Evolutionary conservation across 352 stramenopile species (phyloP), one percentile per base, ranked within the genome.

Genomic region (Pythium insidiosum): DNA sequence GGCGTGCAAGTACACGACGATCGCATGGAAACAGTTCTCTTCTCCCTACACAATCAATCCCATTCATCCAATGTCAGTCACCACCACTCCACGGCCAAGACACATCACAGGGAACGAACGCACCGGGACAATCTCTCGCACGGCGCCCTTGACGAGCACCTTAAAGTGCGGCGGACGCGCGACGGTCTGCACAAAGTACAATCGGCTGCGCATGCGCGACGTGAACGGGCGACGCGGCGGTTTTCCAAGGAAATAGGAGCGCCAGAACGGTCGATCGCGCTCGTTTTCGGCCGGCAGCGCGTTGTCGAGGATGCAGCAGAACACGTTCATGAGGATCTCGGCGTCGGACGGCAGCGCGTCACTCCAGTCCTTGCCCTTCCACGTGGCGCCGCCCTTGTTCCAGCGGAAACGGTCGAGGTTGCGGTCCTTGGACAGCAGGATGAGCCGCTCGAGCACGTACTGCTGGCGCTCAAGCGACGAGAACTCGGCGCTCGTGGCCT

Each of bases 251-350:
- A 86, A 93, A 51, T 88, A 89, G 7, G 75, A 81, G 38, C 84
- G 84, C 65, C 71, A 83, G 57, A 93, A 93, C 40, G 80, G 77
- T 2, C 80, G 75, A 45, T 89, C 77, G 25, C 69, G 75, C 48
- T 84, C 77, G 42, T 73, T 82, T 38, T 87, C 73, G 1, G 76
- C 72, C 2, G 77, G 77, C 13, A 93, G 55, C 63, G 87, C 75
- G 52, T 93, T 89, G 64, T 93, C 80, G 66, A 93, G 74, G 66
- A 93, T 76, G 49, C 77, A 89, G 56, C 77, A 90, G 31, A 93
- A 89, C 18, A 84, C 74, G 53, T 93, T 93, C 77, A 93, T 89
- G 16, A 93, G 40, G 47, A 93, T 87, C 51, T 93, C 80, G 6
- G 77, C 68, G 31, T 93, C 80, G 23, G 80, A 80, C 23, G 80